These are phyloP conservation scores for Tolypocladium endophyticum DNA, from an alignment of 2,329 filamentous ascomycete species.

Conservation along the genomic window DNA sequence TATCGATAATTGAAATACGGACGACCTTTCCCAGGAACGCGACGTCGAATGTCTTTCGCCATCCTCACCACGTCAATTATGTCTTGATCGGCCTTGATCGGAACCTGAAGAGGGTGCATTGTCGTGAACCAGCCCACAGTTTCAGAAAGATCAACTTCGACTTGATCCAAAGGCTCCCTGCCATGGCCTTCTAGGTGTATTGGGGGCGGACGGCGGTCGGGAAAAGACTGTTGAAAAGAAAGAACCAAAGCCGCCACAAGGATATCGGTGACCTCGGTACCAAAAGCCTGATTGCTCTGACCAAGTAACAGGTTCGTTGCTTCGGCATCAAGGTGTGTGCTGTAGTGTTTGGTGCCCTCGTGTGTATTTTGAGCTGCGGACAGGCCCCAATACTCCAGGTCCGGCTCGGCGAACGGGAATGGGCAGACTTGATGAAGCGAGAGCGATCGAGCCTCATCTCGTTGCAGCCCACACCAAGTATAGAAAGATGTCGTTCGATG, in stretches of 20 bases:
- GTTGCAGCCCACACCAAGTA: too few relatives aligned
- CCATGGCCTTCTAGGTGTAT: background rate
- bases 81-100: background rate
- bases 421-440: too few relatives aligned
- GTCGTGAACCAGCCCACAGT: background rate
- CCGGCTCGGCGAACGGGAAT: too few relatives aligned
- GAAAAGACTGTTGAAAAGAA: background rate
- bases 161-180: background rate
- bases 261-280: background rate
- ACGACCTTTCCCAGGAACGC: too few relatives aligned
- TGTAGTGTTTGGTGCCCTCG: background rate
- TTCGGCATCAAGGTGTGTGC: background rate
- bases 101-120: background rate
- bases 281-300: background rate
- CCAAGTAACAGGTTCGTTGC: background rate
- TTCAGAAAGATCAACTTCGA: background rate
- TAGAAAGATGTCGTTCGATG: too few relatives aligned
- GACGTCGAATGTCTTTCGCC: too few relatives aligned
- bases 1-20: too few relatives aligned
- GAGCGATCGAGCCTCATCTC: too few relatives aligned
- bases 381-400: too few relatives aligned
- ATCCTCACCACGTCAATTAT: background rate
- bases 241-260: background rate
- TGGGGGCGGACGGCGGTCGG: background rate
- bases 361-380: too few relatives aligned